Evolutionary conservation across 1,284 basidiomycete genomes (phyloP).

Genomic region (Puccinia brachypodii): DNA sequence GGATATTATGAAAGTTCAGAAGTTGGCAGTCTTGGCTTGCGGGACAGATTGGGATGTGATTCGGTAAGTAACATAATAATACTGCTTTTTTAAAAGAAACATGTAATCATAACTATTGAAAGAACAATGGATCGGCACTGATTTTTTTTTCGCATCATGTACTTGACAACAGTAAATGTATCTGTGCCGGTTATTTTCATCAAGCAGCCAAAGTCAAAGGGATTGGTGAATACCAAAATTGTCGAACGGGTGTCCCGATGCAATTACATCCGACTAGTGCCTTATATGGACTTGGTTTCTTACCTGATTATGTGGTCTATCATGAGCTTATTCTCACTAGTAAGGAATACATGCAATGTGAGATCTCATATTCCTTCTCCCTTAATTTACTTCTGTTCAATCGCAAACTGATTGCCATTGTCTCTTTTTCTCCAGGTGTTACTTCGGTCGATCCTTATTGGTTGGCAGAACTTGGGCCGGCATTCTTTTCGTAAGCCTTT

Average conservation of each 20-base stretch:
- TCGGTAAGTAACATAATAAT: conserved; percentile 62
- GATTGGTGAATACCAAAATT: conserved; percentile 97
- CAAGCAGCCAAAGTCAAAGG: conserved; percentile 97
- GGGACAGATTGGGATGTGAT: conserved; percentile 95
- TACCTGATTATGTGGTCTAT: conserved; percentile 57
- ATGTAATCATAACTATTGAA: not conserved
- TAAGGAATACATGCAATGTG: conserved; percentile 48
- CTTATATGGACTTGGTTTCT: conserved; percentile 90
- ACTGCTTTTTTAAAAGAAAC: not conserved
- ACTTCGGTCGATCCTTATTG: conserved; percentile 93
- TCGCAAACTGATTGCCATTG: conserved; percentile 34
- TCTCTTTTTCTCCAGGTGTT: conserved; percentile 72
- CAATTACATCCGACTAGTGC: conserved; percentile 95
- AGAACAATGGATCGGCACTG: conserved; percentile 52
- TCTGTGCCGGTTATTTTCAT: conserved; percentile 98
- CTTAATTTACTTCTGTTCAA: not conserved
- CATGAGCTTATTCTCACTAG: conserved; percentile 33
- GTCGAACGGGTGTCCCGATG: conserved; percentile 85
- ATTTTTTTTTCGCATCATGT: not conserved
- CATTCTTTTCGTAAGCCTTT: conserved; percentile 58
- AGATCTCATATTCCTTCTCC: conserved; percentile 63
- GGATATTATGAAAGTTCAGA: conserved; percentile 98
- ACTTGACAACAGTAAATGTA: conserved; percentile 73
- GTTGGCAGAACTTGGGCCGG: conserved; percentile 64
- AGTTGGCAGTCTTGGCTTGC: conserved; percentile 82